Percentiles rank a stretch among this genome's conserved stretches.
These are phyloP conservation scores for Aethionema arabicum DNA, from an alignment of 345 rosid genomes.

Conservation along the genomic window DNA sequence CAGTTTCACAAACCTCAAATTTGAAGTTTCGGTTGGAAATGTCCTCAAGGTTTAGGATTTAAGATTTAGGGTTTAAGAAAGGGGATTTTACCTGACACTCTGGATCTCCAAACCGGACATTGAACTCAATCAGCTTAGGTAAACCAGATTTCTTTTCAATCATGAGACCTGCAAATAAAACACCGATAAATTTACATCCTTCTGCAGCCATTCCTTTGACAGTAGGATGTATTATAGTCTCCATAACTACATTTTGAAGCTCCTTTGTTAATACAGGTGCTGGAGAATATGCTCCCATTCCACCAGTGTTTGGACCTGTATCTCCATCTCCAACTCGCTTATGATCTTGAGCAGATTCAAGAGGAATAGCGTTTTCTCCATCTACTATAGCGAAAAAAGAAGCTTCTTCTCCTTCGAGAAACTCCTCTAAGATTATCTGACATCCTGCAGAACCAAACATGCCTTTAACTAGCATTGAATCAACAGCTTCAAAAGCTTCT, in stretches of 20 bases:
- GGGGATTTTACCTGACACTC: slow-evolving; percentile 74
- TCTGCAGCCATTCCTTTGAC: slow-evolving; percentile 92
- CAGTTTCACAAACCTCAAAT: no score
- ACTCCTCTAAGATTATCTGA: slow-evolving; percentile 73
- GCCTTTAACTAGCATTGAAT: slow-evolving; percentile 78
- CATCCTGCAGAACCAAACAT: slow-evolving; percentile 89
- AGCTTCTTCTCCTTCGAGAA: slow-evolving; percentile 92
- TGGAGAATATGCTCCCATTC: slow-evolving; percentile 97
- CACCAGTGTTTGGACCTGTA: slow-evolving; percentile 93
- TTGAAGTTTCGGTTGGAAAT: no score
- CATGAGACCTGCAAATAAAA: slow-evolving; percentile 91
- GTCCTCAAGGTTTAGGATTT: no score
- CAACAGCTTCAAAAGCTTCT: slow-evolving; percentile 85
- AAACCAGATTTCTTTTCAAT: slow-evolving; percentile 88
- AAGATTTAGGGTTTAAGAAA: no score
- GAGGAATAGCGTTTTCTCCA: slow-evolving; percentile 87
- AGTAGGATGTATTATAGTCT: slow-evolving; percentile 77
- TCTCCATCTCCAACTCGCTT: slow-evolving; percentile 98
- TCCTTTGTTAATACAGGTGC: slow-evolving; percentile 80
- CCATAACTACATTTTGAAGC: slow-evolving; percentile 72
- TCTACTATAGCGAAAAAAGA: slow-evolving; percentile 92
- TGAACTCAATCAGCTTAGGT: slow-evolving; percentile 95
- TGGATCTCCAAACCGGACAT: slow-evolving; percentile 98
- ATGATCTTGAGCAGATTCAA: slow-evolving; percentile 96
- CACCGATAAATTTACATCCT: slow-evolving; percentile 91